Evolutionary conservation across 1,284 basidiomycete genomes (phyloP).

Genomic region (Sutorius eximius): DNA sequence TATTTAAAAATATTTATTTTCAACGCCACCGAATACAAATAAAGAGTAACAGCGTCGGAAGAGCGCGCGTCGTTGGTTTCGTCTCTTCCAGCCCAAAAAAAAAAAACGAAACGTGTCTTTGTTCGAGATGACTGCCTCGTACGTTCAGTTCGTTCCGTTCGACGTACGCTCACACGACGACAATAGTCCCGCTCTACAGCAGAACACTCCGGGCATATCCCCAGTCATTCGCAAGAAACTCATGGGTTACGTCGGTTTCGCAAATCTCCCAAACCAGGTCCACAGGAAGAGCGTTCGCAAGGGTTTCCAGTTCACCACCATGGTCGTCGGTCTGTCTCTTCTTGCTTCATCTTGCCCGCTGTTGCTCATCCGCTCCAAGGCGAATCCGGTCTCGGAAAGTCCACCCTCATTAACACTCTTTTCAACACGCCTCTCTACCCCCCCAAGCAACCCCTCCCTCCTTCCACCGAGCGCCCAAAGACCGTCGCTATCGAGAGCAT

Average conservation of each 20-base stretch:
- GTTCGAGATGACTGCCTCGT: conserved; percentile 68
- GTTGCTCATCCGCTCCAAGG: conserved; percentile 47
- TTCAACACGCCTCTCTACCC: conserved; percentile 95
- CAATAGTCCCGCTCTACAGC: conserved; percentile 58
- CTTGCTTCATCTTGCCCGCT: conserved; percentile 19
- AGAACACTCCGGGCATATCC: conserved; percentile 45
- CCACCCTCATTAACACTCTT: conserved; percentile 95
- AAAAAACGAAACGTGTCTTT: conserved; percentile 40
- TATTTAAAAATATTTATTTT: conserved; percentile 19
- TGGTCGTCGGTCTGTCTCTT: conserved; percentile 86
- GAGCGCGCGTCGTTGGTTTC: conserved; percentile 43
- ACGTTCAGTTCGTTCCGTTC: conserved; percentile 30
- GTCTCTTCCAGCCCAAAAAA: conserved; percentile 47
- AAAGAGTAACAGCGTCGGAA: conserved; percentile 28
- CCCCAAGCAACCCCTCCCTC: conserved; percentile 78
- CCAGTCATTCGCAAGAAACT: conserved; percentile 87
- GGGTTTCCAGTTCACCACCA: conserved; percentile 94
- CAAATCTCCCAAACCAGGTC: conserved; percentile 96
- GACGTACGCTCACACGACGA: conserved; percentile 44
- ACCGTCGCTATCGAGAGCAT: conserved; percentile 97
- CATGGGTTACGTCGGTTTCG: conserved; percentile 87
- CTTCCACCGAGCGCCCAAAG: conserved; percentile 83
- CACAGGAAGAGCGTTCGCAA: conserved; percentile 95
- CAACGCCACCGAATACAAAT: conserved; percentile 33
- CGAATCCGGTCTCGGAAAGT: conserved; percentile 97